Evolutionary conservation across 1,284 basidiomycete species (phyloP).

Genomic region (Entoloma clypeatum): DNA sequence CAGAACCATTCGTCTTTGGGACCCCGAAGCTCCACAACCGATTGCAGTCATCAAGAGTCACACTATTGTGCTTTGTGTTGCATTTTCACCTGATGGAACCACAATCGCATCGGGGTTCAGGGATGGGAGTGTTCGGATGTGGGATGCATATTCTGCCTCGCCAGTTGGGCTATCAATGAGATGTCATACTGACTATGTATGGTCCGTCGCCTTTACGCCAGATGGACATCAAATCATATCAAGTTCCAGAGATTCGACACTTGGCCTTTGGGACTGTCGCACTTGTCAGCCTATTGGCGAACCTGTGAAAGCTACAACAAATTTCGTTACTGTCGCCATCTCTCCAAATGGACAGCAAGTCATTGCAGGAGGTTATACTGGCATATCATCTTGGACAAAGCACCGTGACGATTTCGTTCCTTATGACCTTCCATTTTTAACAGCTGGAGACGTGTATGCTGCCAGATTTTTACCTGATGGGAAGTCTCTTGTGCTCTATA

Average conservation of each 20-base stretch:
- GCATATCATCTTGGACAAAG: constrained; percentile 3
- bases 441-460: background rate
- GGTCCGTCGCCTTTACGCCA: no score
- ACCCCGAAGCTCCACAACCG: constrained; percentile 5
- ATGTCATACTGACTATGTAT: no score
- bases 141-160: no score
- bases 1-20: constrained; percentile 17
- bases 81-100: constrained; percentile 14
- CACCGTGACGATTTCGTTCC: background rate
- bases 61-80: constrained; percentile 13
- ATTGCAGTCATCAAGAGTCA: constrained; percentile 9
- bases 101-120: constrained; percentile 14
- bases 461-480: constrained; percentile 5
- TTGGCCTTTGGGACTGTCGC: no score
- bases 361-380: constrained; percentile 2
- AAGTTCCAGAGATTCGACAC: no score
- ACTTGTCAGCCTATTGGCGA: no score
- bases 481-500: background rate
- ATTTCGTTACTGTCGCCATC: no score
- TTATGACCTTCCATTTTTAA: constrained; percentile 3
- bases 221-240: no score
- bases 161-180: no score
- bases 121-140: constrained; percentile 13
- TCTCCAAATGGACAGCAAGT: constrained; percentile 3
- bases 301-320: no score